phyloP scores from a whole-genome alignment of 2,329 filamentous ascomycete genomes.

The Colletotrichum sp. region DNA sequence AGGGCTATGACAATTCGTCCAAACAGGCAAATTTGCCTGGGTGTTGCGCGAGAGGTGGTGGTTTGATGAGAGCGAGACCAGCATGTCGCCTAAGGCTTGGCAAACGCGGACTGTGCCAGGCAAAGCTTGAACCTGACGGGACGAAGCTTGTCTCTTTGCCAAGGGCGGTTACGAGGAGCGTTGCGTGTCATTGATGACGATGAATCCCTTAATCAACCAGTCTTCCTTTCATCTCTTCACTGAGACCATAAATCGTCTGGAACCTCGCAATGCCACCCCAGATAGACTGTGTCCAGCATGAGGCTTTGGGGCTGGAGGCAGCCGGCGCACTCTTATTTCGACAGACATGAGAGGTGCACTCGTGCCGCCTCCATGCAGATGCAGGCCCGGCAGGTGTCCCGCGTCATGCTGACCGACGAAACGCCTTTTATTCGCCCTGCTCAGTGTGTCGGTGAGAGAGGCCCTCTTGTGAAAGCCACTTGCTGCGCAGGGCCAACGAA shows the following conservation, averaged over 20 bases:
- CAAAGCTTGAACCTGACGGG: constrained; percentile 12
- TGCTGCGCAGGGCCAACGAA: neutral
- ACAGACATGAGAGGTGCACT: neutral
- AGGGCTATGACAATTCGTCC: constrained; percentile 14
- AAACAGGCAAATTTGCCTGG: neutral
- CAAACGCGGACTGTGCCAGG: constrained; percentile 14
- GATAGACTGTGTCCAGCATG: neutral
- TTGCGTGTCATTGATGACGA: neutral
- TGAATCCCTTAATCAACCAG: neutral
- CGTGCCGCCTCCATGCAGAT: neutral
- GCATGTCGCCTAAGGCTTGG: constrained; percentile 13
- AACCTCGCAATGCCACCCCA: neutral
- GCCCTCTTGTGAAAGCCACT: neutral
- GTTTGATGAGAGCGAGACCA: constrained; percentile 13
- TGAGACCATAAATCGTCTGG: neutral
- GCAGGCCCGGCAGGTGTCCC: neutral
- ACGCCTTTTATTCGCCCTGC: neutral
- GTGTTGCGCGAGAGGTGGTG: neutral
- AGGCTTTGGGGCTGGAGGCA: neutral
- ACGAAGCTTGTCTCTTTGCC: constrained; percentile 17
- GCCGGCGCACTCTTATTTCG: neutral
- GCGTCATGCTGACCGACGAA: constrained; percentile 1
- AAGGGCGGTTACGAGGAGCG: neutral
- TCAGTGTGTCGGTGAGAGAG: neutral
- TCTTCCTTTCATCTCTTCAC: neutral